Evolutionary conservation across 495 filamentous ascomycete species (phyloP).

Genomic region (Clohesyomyces aquaticus): DNA sequence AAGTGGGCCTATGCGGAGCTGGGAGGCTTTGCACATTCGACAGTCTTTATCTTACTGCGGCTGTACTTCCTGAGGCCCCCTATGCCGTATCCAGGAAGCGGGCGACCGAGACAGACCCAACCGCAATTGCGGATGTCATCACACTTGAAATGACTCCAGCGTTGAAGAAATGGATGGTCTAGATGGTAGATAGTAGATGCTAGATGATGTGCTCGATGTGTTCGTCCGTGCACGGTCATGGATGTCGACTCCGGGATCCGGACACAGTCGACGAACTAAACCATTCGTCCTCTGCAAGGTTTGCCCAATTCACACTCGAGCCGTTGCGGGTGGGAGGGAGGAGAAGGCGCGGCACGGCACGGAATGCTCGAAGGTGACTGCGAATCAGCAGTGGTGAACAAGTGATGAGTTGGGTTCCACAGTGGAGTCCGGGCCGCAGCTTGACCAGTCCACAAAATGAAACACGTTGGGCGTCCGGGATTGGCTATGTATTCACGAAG

Average conservation of each 20-base stretch:
- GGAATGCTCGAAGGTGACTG: slow-evolving; percentile 20
- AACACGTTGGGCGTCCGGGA: not conserved
- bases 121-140: too few species aligned
- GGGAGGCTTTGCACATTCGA: not conserved
- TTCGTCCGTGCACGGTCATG: not conserved
- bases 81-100: not conserved
- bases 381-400: slow-evolving; percentile 29
- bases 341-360: slow-evolving; percentile 29
- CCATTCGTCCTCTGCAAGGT: not conserved
- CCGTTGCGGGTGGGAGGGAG: slow-evolving; percentile 22
- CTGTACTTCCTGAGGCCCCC: not conserved
- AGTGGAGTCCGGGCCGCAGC: slow-evolving; percentile 5
- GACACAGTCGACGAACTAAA: slow-evolving; percentile 1
- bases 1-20: not conserved
- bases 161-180: too few species aligned
- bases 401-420: not conserved
- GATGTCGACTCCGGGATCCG: not conserved
- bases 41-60: not conserved
- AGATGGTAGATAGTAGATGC: too few species aligned
- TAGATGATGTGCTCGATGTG: too few species aligned
- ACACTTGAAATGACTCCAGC: too few species aligned
- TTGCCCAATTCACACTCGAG: slow-evolving; percentile 1
- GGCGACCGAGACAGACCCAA: not conserved
- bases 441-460: slow-evolving; percentile 4
- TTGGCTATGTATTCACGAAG: not conserved